Conservation (phyloP, 2,329 filamentous ascomycete genomes). For the Apiospora koreana region DNA sequence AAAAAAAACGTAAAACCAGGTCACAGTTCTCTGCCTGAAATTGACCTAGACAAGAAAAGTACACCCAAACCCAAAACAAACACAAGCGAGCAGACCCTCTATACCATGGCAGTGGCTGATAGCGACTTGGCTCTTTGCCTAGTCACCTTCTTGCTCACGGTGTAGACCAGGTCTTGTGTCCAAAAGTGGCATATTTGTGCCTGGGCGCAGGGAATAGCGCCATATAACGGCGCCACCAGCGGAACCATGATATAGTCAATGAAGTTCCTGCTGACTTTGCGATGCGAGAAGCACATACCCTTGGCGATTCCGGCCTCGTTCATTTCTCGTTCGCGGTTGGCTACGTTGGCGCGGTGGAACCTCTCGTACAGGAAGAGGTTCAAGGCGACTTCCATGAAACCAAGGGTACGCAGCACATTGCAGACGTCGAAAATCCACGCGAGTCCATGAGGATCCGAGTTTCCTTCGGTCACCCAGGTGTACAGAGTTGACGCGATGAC, state of each 20-base stretch:
- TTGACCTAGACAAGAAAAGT: constrained; percentile 21
- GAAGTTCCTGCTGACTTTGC: constrained; percentile 55
- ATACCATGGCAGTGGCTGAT: constrained; percentile 47
- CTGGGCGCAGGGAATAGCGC: constrained; percentile 66
- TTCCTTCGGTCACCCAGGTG: constrained; percentile 52
- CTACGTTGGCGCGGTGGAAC: constrained; percentile 64
- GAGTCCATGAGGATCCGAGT: constrained; percentile 53
- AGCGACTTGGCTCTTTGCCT: constrained; percentile 49
- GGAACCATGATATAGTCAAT: constrained; percentile 67
- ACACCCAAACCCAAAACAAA: constrained; percentile 20
- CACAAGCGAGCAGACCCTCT: constrained; percentile 23
- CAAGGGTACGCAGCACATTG: constrained; percentile 58
- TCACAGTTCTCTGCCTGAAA: constrained; percentile 15
- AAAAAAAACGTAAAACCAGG: constrained; percentile 16
- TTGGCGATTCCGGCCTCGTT: constrained; percentile 62
- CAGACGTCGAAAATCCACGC: constrained; percentile 62
- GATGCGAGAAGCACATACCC: constrained; percentile 65
- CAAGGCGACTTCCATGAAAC: constrained; percentile 63
- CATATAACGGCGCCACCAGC: constrained; percentile 67
- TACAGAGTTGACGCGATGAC: constrained; percentile 65
- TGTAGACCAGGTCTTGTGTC: constrained; percentile 68
- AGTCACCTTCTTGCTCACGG: constrained; percentile 70
- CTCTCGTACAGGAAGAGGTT: constrained; percentile 69
- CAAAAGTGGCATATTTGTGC: constrained; percentile 71
- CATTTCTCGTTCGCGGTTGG: constrained; percentile 66